phyloP scores from a whole-genome alignment of 768 basidiomycete genomes.

The Leucocoprinus birnbaumii region DNA sequence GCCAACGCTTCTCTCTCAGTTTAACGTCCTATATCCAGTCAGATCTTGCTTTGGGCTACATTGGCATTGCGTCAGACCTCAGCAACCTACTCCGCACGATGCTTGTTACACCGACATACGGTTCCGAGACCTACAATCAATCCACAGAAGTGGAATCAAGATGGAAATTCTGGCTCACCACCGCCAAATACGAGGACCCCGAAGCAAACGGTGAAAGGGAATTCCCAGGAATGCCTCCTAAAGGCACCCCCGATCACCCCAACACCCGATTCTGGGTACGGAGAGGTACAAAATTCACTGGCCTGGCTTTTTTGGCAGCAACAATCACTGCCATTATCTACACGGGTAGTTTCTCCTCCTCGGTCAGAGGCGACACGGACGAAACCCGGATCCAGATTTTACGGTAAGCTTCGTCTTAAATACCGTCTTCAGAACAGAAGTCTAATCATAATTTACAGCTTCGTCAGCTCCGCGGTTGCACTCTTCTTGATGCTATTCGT shows the following conservation, averaged over 20 bases:
- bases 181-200: conserved; percentile 26
- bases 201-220: conserved; percentile 33
- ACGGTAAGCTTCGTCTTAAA: conserved; percentile 14
- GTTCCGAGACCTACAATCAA: conserved; percentile 10
- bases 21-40: conserved; percentile 12
- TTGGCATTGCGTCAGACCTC: conserved; percentile 11
- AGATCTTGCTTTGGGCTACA: conserved; percentile 12
- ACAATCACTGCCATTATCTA: conserved; percentile 28
- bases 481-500: conserved; percentile 12
- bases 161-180: conserved; percentile 19
- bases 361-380: conserved; percentile 15
- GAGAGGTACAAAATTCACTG: conserved; percentile 21
- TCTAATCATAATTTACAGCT: conserved; percentile 11
- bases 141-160: conserved; percentile 12
- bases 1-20: conserved; percentile 10
- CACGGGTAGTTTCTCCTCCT: conserved; percentile 19
- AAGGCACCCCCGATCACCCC: conserved; percentile 28
- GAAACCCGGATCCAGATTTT: conserved; percentile 19
- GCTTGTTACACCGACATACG: conserved; percentile 12
- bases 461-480: conserved; percentile 18
- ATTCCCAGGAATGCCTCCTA: conserved; percentile 19
- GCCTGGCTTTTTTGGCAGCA: conserved; percentile 27
- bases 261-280: conserved; percentile 25
- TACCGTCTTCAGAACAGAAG: not conserved
- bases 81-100: conserved; percentile 9